Conservation (phyloP, 2,329 filamentous ascomycete genomes). For the Orbilia ellipsospora region DNA sequence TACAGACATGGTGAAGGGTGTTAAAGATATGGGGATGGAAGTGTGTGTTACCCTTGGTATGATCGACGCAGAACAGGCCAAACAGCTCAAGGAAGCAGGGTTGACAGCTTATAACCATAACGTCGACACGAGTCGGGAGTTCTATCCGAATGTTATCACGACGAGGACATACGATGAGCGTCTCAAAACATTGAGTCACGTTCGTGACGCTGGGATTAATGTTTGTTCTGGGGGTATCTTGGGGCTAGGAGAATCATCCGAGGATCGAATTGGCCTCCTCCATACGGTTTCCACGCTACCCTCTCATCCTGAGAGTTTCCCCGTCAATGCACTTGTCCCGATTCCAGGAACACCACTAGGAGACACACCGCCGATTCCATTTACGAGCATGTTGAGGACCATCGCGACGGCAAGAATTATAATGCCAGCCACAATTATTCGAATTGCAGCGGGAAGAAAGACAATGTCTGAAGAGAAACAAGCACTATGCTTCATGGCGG, state of each 20-base stretch:
- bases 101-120: conserved; percentile 96
- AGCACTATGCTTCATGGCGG: conserved; percentile 87
- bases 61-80: conserved; percentile 84
- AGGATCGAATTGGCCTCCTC: conserved; percentile 83
- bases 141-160: conserved; percentile 86
- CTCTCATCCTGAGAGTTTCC: conserved; percentile 86
- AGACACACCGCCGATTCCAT: conserved; percentile 76
- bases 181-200: conserved; percentile 79
- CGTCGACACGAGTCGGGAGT: conserved; percentile 87
- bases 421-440: conserved; percentile 86
- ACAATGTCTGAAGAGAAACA: conserved; percentile 90
- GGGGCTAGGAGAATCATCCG: conserved; percentile 80
- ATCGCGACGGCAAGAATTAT: conserved; percentile 84
- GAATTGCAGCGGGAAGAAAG: conserved; percentile 84
- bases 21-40: conserved; percentile 85
- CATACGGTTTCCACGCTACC: conserved; percentile 85
- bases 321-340: conserved; percentile 88
- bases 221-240: conserved; percentile 92
- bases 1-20: conserved; percentile 84
- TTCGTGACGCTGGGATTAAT: conserved; percentile 85
- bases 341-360: conserved; percentile 90
- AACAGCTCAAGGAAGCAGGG: conserved; percentile 83
- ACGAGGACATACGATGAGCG: conserved; percentile 89
- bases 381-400: conserved; percentile 81
- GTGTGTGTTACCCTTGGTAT: conserved; percentile 93